Evolutionary conservation across 1,139 yeast species (phyloP), one percentile per base, ranked within the genome.

Genomic region (Yamadazyma membranifaciens): DNA sequence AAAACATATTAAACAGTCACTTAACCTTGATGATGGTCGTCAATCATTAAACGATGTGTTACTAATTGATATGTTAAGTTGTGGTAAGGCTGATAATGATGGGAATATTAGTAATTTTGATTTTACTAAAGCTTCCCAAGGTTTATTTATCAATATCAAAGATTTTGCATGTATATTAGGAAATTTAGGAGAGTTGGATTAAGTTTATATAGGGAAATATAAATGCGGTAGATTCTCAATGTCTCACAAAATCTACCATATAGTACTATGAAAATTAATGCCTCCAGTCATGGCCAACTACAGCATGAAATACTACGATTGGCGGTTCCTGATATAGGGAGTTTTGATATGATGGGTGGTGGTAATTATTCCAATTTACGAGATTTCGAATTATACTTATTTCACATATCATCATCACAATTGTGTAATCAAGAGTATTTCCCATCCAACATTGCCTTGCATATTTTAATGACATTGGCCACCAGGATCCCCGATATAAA

Each of bases 151-250:
- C 5, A 48, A 52, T 5, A 62, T 71, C 38, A 70, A 68, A 45
- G 76, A 69, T 42, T 71, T 72, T 56, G 76, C 73, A 1, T 72
- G 63, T 45, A 63, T 71, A 4, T 47, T 71, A 33, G 77, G 76
- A 1, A 61, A 58, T 28, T 45, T 71, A 13, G 77, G 76, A 1
- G 75, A 71, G 46, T 53, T 60, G 3, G 45, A 38, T 29, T 37
- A 36, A 17, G n/a, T 10, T 13, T n/a, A 17, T 10, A 17, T 36
- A 14, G 7, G 24, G 34, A 10, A 31, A 7, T 29, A 11, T 20
- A 11, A 9, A 29, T 26, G 28, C 28, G 12, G 6, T 26, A n/a
- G n/a, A n/a, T 26, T 26, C 11, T 26, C 28, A 10, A n/a, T n/a
- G 10, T 26, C 28, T 26, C 10, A 26, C 14, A 22, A 14, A 11